These are phyloP conservation scores for Akanthomyces uredinophilus DNA, from an alignment of 2,329 filamentous ascomycete genomes.

Conservation along the genomic window DNA sequence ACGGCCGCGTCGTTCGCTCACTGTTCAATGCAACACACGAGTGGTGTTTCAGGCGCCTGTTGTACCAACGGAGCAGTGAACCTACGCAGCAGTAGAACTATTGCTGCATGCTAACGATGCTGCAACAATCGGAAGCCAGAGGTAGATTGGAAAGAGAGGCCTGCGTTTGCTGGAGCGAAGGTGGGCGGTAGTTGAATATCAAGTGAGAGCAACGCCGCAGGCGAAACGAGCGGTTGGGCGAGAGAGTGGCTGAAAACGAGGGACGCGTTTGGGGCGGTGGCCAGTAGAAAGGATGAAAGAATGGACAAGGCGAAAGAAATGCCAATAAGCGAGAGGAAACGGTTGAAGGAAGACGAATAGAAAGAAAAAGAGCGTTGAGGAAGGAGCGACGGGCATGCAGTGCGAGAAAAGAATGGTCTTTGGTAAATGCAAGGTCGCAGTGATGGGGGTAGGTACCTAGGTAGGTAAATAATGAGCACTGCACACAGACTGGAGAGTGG, in stretches of 20 bases:
- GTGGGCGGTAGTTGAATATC: not conserved
- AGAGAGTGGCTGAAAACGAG: not conserved
- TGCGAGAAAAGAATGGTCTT: constrained; percentile 9
- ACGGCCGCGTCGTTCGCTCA: not conserved
- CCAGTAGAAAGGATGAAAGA: not conserved
- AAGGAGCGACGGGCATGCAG: constrained; percentile 5
- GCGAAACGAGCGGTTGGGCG: not conserved
- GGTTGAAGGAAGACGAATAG: not conserved
- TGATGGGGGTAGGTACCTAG: not conserved
- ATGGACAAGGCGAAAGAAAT: not conserved
- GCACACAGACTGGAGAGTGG: not conserved
- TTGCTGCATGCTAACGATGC: constrained; percentile 4
- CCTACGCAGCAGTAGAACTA: not conserved
- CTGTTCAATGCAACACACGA: not conserved
- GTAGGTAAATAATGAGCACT: no score
- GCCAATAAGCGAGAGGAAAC: not conserved
- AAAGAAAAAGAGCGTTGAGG: constrained; percentile 5
- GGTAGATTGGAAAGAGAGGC: not conserved
- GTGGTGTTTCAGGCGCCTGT: not conserved
- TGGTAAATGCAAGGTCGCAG: constrained; percentile 4
- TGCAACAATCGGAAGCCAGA: not conserved
- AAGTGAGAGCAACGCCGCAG: not conserved
- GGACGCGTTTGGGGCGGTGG: not conserved
- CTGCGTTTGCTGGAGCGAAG: not conserved
- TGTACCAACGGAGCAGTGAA: not conserved